Conservation (phyloP, 148 eudicot genomes). For the Tetragonia tetragonoides region DNA sequence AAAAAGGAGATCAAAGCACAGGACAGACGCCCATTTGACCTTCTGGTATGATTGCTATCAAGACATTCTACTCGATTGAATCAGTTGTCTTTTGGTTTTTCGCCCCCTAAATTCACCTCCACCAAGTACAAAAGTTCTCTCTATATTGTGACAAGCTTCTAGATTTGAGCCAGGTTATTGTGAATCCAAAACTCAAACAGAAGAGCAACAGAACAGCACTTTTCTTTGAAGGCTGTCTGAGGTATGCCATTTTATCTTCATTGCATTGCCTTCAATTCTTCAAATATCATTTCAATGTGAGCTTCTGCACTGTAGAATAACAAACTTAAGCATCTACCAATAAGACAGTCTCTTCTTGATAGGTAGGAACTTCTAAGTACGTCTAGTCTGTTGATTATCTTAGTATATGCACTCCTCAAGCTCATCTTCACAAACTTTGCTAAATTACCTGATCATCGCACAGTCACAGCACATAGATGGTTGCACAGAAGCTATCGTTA, state of each 20-base stretch:
- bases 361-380: not conserved
- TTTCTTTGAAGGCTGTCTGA: constrained; percentile 94
- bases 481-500: not conserved
- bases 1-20: constrained; percentile 71
- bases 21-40: constrained; percentile 81
- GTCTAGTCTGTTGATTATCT: not conserved
- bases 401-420: not conserved
- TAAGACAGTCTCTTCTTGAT: not conserved
- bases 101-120: not conserved
- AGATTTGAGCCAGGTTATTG: constrained; percentile 67
- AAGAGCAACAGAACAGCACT: constrained; percentile 68
- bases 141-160: constrained; percentile 21
- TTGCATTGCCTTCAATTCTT: not conserved
- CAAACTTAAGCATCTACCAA: not conserved
- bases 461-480: not conserved
- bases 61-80: not conserved
- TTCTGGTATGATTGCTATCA: constrained; percentile 57
- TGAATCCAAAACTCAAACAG: constrained; percentile 72
- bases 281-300: not conserved
- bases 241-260: constrained; percentile 39
- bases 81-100: constrained; percentile 4
- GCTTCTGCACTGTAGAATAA: not conserved
- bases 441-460: not conserved
- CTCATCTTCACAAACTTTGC: not conserved
- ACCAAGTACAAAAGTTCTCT: constrained; percentile 8